phyloP scores from a whole-genome alignment of 768 basidiomycete genomes.

The Pilatotrama ljubarskyi region DNA sequence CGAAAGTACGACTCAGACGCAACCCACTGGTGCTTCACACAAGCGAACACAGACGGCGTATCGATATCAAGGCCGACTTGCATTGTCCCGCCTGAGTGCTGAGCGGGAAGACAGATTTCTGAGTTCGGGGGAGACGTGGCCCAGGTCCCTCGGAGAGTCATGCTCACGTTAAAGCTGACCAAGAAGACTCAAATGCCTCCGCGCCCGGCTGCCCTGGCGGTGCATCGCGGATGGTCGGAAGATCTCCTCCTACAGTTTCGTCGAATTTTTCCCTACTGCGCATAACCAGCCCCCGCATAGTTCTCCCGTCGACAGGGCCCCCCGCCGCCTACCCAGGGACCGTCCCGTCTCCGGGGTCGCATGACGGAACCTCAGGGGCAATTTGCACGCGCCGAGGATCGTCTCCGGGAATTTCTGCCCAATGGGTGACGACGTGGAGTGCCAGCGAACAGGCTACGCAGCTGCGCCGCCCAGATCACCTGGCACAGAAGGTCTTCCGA shows the following conservation, averaged over 20 bases:
- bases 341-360: conserved; percentile 4
- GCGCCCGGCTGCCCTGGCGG: background rate
- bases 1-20: too few species aligned
- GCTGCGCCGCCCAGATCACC: conserved; percentile 8
- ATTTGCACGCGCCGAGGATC: background rate
- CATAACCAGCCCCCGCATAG: background rate
- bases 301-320: conserved; percentile 1
- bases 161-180: background rate
- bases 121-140: background rate
- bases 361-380: background rate
- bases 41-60: too few species aligned
- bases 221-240: conserved; percentile 1
- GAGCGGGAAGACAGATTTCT: too few species aligned
- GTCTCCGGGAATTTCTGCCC: conserved; percentile 22
- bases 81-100: background rate
- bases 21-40: background rate
- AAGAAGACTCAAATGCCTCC: background rate
- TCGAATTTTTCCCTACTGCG: conserved; percentile 9
- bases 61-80: too few species aligned
- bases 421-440: conserved; percentile 10
- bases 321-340: conserved; percentile 9
- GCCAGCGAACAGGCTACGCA: background rate
- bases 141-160: background rate
- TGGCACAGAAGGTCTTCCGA: conserved; percentile 7
- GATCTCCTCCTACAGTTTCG: background rate